Base-by-base conservation (phyloP, 306 rosid species). In the Boehmeria nivea region DNA sequence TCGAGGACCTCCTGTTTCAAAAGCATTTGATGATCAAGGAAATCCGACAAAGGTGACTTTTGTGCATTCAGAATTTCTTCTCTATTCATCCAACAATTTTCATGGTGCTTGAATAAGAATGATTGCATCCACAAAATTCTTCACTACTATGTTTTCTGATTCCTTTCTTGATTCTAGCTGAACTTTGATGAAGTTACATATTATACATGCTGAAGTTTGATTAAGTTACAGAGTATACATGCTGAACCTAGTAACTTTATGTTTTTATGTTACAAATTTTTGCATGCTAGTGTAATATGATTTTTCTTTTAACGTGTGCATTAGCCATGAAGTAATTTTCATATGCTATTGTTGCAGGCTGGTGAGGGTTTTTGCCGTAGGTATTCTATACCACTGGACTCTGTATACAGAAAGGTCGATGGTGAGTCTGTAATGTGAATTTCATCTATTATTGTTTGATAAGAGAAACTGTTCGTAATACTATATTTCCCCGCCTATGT, bases 1-100 rank as follows among this genome's bases (percentile, higher is more conserved):
- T 73, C 82, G 95, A 52, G 98, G 98, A 42, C 98, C 98, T 64
- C 98, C 98, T 54, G 88, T 79, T 74, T 86, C 82, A 42, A 90
- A 90, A 78, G 84, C 98, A 66, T 90, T 76, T 74, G 91, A 90
- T 69, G 69, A 65, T 59, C 81, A 81, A 49, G 94, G 94, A 76
- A 86, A 80, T 72, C 88, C 88, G 60, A 84, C 91, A 11, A 90
- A 90, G 97, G 97, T 90, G 45, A 10, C 15, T 33, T 40, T 4
- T 40, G 45, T n/a, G 0, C 3, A n/a, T 43, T 34, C n/a, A n/a
- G n/a, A n/a, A n/a, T n/a, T n/a, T n/a, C n/a, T n/a, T n/a, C 27
- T 51, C 9, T 6, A 1, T 23, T 44, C 26, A 12, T 48, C 12
- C 13, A 25, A 51, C 56, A 7, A 25, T 26, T 51, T 25, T 51